These are phyloP conservation scores for Sphagnum tenellum DNA, from an alignment of 225 moss, liverwort and hornwort genomes.

Conservation along the genomic window DNA sequence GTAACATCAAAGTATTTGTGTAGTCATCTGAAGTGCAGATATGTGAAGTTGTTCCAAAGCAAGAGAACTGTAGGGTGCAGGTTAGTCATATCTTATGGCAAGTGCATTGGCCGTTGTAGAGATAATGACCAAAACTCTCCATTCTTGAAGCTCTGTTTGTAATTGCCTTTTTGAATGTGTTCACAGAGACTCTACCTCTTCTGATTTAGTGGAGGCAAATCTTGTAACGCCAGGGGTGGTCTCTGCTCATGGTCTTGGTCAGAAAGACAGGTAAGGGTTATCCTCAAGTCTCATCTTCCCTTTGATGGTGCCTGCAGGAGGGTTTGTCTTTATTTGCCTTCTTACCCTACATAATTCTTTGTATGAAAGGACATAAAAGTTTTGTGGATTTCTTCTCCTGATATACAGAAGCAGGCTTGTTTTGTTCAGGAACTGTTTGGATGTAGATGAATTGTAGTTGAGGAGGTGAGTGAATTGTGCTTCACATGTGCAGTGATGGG, in stretches of 20 bases:
- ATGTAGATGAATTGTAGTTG: background rate
- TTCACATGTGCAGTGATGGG: conserved; percentile 63
- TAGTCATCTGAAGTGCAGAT: background rate
- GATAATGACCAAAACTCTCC: too few relatives aligned
- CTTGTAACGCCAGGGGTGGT: conserved; percentile 64
- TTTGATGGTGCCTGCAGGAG: too few relatives aligned
- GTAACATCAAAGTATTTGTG: background rate
- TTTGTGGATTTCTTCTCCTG: background rate
- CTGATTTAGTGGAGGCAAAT: conserved; percentile 68
- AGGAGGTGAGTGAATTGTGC: conserved; percentile 2
- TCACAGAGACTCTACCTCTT: conserved; percentile 69
- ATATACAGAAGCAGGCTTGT: background rate
- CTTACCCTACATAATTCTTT: too few relatives aligned
- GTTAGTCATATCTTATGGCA: background rate
- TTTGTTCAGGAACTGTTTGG: background rate
- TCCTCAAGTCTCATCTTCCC: too few relatives aligned
- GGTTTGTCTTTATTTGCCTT: too few relatives aligned
- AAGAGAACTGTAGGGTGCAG: background rate
- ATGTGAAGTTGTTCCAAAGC: background rate
- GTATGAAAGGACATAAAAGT: conserved; percentile 2
- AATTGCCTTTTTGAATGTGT: background rate
- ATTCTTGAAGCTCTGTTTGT: too few relatives aligned
- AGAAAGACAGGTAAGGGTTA: conserved; percentile 61
- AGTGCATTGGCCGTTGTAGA: background rate
- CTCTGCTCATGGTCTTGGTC: conserved; percentile 64